Evolutionary conservation across 441 rosid species (phyloP).

Genomic region (Erodium moschatum): DNA sequence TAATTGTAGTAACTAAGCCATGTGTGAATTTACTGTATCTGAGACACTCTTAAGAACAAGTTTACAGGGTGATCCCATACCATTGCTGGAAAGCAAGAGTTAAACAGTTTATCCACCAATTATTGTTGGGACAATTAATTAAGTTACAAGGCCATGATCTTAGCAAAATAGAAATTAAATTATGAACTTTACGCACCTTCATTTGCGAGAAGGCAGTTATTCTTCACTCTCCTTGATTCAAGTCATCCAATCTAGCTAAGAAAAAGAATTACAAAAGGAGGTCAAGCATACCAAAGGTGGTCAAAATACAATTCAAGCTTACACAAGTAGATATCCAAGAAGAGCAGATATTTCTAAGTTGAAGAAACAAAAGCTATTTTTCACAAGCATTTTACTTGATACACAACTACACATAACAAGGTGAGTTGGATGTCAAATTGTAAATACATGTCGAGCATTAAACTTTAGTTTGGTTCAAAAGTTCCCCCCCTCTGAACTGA

Average conservation of each 20-base stretch:
- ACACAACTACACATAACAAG: neutral
- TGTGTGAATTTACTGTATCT: neutral
- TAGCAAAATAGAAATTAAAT: neutral
- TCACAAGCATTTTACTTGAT: neutral
- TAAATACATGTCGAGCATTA: neutral
- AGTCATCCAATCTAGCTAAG: slow-evolving; percentile 22
- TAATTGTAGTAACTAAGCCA: neutral
- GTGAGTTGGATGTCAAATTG: slow-evolving; percentile 1
- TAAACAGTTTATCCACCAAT: neutral
- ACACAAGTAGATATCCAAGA: slow-evolving; percentile 14
- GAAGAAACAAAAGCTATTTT: slow-evolving; percentile 5
- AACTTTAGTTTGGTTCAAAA: neutral
- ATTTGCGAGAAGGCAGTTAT: slow-evolving; percentile 17
- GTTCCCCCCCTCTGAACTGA: neutral
- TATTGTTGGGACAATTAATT: neutral
- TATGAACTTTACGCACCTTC: slow-evolving; percentile 24
- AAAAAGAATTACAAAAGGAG: slow-evolving; percentile 14
- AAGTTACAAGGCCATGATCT: neutral
- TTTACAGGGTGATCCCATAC: neutral
- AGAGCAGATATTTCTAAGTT: neutral
- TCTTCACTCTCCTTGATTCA: slow-evolving; percentile 19
- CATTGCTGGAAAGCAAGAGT: neutral
- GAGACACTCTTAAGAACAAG: neutral
- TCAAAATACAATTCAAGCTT: slow-evolving; percentile 16
- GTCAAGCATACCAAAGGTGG: slow-evolving; percentile 7